phyloP scores from a whole-genome alignment of 306 rosid species.

The Betula pendula region DNA sequence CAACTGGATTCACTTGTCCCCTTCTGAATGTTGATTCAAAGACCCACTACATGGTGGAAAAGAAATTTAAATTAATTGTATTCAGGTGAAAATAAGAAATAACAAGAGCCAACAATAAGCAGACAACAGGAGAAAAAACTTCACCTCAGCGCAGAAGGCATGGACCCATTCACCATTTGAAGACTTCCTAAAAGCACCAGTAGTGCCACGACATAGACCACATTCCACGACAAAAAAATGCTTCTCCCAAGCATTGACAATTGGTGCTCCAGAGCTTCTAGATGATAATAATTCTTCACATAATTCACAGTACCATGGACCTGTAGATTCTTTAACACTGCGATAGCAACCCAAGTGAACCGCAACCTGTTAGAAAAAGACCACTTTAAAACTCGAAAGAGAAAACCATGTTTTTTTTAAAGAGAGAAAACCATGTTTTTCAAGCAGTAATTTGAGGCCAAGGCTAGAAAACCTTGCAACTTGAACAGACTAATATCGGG shows the following conservation, averaged over 20 bases:
- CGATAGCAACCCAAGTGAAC: constrained; percentile 96
- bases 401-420: constrained; percentile 11
- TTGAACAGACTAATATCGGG: constrained; percentile 77
- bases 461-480: constrained; percentile 79
- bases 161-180: constrained; percentile 96
- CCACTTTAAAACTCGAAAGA: constrained; percentile 19
- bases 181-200: constrained; percentile 93
- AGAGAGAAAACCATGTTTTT: constrained; percentile 14
- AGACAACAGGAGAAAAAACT: constrained; percentile 2
- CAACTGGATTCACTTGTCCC: constrained; percentile 77
- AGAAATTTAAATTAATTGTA: constrained; percentile 13
- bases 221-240: constrained; percentile 75
- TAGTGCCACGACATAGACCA: constrained; percentile 84
- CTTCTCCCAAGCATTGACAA: constrained; percentile 83
- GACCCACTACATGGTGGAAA: constrained; percentile 64
- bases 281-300: constrained; percentile 71
- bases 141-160: constrained; percentile 98
- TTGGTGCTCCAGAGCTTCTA: constrained; percentile 49
- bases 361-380: constrained; percentile 61
- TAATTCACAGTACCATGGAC: constrained; percentile 96
- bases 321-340: constrained; percentile 68
- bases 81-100: constrained; percentile 3
- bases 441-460: constrained; percentile 9
- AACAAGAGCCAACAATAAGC: constrained; percentile 4
- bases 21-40: constrained; percentile 83